These are phyloP conservation scores for Rhododendron kiyosumense DNA, from an alignment of 148 eudicot species.

Conservation along the genomic window DNA sequence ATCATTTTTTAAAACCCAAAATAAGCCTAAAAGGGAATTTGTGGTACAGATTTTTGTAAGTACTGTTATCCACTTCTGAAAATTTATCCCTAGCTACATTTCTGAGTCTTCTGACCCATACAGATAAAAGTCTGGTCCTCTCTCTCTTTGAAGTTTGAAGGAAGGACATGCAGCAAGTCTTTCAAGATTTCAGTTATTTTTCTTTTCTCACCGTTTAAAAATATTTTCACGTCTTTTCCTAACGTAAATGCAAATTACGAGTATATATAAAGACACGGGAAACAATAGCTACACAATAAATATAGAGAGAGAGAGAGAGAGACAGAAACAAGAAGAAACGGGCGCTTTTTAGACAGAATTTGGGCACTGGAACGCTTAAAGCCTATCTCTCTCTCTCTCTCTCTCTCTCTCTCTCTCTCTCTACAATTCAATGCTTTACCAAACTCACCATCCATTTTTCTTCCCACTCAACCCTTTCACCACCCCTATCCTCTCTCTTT, in stretches of 20 bases:
- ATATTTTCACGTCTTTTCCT: not conserved
- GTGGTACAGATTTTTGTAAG: too few species aligned
- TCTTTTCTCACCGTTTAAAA: not conserved
- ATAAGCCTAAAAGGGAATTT: too few species aligned
- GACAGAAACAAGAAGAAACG: constrained; percentile 13
- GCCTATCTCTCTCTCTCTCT: constrained; percentile 2
- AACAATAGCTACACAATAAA: not conserved
- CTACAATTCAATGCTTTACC: constrained; percentile 72
- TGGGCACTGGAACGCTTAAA: constrained; percentile 5
- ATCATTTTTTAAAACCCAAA: too few species aligned
- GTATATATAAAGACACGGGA: not conserved
- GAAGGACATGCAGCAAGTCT: not conserved
- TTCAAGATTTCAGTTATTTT: not conserved
- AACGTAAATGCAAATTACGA: not conserved
- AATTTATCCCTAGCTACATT: too few species aligned
- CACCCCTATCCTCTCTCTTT: not conserved
- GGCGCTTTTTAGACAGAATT: constrained; percentile 17
- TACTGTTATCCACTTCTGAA: too few species aligned
- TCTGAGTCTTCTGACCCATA: not conserved
- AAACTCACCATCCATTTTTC: constrained; percentile 36
- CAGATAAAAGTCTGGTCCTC: not conserved
- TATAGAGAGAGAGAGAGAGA: constrained; percentile 1
- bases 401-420: constrained; percentile 12
- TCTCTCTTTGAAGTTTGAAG: not conserved
- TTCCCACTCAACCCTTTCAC: constrained; percentile 24